These are phyloP conservation scores for Podaxis rugospora DNA, from an alignment of 768 basidiomycete species.

Conservation along the genomic window DNA sequence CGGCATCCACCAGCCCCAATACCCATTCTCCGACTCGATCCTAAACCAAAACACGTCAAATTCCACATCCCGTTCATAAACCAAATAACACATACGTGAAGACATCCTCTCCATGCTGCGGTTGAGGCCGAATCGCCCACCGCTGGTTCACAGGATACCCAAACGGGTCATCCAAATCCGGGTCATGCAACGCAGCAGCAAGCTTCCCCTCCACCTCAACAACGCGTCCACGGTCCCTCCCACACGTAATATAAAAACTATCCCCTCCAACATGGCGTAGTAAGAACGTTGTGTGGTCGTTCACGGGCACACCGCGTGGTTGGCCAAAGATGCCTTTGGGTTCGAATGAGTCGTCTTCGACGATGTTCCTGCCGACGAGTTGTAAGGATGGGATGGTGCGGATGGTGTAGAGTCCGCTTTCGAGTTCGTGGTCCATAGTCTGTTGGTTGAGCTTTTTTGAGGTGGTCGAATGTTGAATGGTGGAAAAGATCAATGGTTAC, in stretches of 20 bases:
- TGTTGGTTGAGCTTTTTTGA: background rate
- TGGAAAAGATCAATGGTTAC: background rate
- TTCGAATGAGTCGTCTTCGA: background rate
- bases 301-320: slow-evolving; percentile 1
- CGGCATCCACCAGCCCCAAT: slow-evolving; percentile 10
- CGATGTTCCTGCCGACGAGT: slow-evolving; percentile 1
- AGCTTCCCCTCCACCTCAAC: slow-evolving; percentile 1
- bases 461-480: background rate
- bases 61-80: background rate
- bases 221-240: background rate
- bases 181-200: background rate
- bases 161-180: background rate
- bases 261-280: background rate
- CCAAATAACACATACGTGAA: background rate
- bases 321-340: slow-evolving; percentile 9
- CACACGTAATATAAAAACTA: background rate
- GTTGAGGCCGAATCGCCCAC: slow-evolving; percentile 5
- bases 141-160: background rate
- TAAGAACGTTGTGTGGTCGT: slow-evolving; percentile 1
- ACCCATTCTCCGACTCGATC: slow-evolving; percentile 8
- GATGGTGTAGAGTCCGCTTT: slow-evolving; percentile 7
- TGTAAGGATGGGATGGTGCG: background rate
- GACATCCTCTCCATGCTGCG: slow-evolving; percentile 8
- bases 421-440: background rate
- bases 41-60: background rate